Evolutionary conservation across 2,329 filamentous ascomycete genomes (phyloP).

Genomic region (Aspergillus novofumigatus): DNA sequence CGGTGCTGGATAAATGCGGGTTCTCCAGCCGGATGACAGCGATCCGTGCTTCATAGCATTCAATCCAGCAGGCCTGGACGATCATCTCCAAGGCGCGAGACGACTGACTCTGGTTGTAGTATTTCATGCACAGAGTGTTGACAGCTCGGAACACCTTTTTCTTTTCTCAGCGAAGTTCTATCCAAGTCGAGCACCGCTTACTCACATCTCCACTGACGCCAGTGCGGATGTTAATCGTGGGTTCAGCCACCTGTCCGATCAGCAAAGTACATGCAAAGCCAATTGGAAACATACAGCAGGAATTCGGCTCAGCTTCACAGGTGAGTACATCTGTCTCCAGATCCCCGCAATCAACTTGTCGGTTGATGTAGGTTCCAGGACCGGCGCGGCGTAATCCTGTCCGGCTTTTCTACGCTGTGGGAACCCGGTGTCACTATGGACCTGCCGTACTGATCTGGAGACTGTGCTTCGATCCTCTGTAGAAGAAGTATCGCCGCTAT

Average conservation of each 20-base stretch:
- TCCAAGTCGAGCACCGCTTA: not conserved
- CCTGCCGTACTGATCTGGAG: conserved; percentile 13
- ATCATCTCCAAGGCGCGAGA: conserved; percentile 57
- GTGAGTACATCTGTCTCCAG: conserved; percentile 46
- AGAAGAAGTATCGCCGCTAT: not conserved
- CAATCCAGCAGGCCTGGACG: conserved; percentile 55
- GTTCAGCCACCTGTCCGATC: conserved; percentile 8
- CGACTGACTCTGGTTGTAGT: conserved; percentile 46
- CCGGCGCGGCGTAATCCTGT: conserved; percentile 32
- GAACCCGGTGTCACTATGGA: conserved; percentile 23
- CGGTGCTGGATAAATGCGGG: conserved; percentile 41
- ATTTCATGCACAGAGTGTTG: conserved; percentile 21
- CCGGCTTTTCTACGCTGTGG: conserved; percentile 19
- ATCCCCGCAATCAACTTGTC: conserved; percentile 49
- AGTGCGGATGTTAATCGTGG: conserved; percentile 14
- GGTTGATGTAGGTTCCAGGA: conserved; percentile 44
- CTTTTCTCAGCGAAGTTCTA: not conserved
- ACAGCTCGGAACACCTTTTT: conserved; percentile 20
- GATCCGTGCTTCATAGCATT: conserved; percentile 52
- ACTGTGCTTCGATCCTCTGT: not conserved
- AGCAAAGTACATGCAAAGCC: not conserved
- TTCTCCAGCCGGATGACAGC: conserved; percentile 38
- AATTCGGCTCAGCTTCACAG: conserved; percentile 13
- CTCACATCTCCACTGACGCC: conserved; percentile 16
- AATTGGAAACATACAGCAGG: conserved; percentile 10